Evolutionary conservation across 164 flowering plant genomes (phyloP).

Genomic region (Berberis thunbergii): DNA sequence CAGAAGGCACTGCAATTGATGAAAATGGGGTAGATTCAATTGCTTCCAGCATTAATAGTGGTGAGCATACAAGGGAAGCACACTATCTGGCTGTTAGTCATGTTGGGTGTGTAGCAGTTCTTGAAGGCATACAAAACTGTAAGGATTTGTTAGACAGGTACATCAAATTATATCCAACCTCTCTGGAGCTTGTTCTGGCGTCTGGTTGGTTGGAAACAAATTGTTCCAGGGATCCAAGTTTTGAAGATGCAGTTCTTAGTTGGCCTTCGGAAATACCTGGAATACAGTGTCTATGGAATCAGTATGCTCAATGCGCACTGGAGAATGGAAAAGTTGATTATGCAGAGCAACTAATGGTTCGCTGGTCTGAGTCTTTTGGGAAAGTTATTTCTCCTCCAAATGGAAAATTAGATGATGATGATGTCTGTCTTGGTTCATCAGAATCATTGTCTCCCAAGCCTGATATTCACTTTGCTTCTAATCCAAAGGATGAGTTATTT

Average conservation of each 20-base stretch:
- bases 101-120: constrained; percentile 38
- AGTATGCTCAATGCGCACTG: constrained; percentile 56
- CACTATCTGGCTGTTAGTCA: constrained; percentile 53
- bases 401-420: constrained; percentile 12
- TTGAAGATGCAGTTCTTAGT: constrained; percentile 48
- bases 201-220: constrained; percentile 33
- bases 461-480: constrained; percentile 5
- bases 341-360: constrained; percentile 41
- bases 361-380: constrained; percentile 51
- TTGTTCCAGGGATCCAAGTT: constrained; percentile 17
- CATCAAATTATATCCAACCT: constrained; percentile 43
- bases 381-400: constrained; percentile 15
- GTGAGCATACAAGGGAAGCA: constrained; percentile 19
- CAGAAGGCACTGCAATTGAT: constrained; percentile 35
- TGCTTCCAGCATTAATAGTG: constrained; percentile 11
- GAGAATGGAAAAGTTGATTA: constrained; percentile 32
- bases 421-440: constrained; percentile 1
- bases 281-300: constrained; percentile 77
- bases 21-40: constrained; percentile 34
- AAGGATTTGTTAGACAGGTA: constrained; percentile 40
- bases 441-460: constrained; percentile 16
- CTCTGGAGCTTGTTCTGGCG: constrained; percentile 55
- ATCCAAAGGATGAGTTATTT: constrained; percentile 40
- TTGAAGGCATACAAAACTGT: constrained; percentile 32
- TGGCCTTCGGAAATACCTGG: constrained; percentile 70